These are phyloP conservation scores for Fraxinus floribunda DNA, from an alignment of 305 asterid species.

Conservation along the genomic window DNA sequence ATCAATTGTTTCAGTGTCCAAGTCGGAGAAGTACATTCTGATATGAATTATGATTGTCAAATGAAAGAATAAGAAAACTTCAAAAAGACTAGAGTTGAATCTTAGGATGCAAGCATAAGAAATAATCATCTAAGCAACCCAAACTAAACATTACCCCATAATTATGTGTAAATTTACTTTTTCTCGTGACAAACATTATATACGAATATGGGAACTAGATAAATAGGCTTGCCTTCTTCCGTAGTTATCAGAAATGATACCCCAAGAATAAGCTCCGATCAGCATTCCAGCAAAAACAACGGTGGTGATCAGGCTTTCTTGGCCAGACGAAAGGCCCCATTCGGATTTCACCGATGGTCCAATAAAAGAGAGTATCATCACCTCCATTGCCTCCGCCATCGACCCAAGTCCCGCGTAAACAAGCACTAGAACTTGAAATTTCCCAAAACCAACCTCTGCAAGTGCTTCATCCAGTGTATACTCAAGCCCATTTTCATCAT, in stretches of 20 bases:
- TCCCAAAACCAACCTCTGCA: constrained; percentile 61
- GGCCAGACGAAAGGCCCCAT: constrained; percentile 62
- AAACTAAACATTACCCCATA: background rate
- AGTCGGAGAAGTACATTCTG: background rate
- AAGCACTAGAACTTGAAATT: constrained; percentile 52
- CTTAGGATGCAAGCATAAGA: background rate
- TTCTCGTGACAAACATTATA: background rate
- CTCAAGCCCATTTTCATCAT: constrained; percentile 18
- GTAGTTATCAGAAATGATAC: constrained; percentile 55
- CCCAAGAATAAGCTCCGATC: constrained; percentile 66
- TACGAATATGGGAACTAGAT: background rate
- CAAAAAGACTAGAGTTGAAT: background rate
- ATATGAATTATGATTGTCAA: constrained; percentile 3
- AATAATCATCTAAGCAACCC: background rate
- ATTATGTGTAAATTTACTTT: background rate
- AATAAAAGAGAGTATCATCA: constrained; percentile 76
- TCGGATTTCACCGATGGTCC: constrained; percentile 64
- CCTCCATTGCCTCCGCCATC: constrained; percentile 72
- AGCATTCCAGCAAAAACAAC: constrained; percentile 79
- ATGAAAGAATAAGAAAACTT: background rate
- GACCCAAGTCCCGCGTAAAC: constrained; percentile 71
- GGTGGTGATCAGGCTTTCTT: constrained; percentile 65
- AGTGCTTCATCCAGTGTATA: constrained; percentile 71
- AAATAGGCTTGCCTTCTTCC: constrained; percentile 60
- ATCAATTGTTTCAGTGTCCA: background rate